Conservation (phyloP, 2,329 filamentous ascomycete species). For the Penicillium sp. region DNA sequence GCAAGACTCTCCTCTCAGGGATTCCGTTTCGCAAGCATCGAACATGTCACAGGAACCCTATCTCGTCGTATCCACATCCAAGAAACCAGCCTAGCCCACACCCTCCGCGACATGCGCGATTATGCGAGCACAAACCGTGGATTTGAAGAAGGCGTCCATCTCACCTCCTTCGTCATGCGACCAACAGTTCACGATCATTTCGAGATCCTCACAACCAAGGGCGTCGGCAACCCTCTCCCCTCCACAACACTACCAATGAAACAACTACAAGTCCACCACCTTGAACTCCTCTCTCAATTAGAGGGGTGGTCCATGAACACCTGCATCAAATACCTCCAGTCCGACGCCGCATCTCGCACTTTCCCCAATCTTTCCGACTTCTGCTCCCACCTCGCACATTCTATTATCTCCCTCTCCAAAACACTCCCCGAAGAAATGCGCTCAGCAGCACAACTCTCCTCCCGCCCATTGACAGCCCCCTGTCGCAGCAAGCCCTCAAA, state of each 20-base stretch:
- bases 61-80: slow-evolving; percentile 75
- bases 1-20: slow-evolving; percentile 69
- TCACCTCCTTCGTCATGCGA: slow-evolving; percentile 47
- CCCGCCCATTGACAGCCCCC: slow-evolving; percentile 39
- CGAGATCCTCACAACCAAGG: slow-evolving; percentile 62
- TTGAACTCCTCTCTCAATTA: slow-evolving; percentile 52
- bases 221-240: slow-evolving; percentile 62
- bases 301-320: slow-evolving; percentile 42
- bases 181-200: slow-evolving; percentile 60
- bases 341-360: slow-evolving; percentile 22
- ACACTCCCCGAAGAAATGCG: slow-evolving; percentile 45
- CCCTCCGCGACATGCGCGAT: slow-evolving; percentile 65
- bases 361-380: slow-evolving; percentile 34
- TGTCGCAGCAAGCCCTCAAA: slow-evolving; percentile 28
- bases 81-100: slow-evolving; percentile 59
- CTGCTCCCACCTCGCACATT: slow-evolving; percentile 51
- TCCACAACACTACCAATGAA: slow-evolving; percentile 57
- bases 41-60: slow-evolving; percentile 69
- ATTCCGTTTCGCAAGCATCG: slow-evolving; percentile 73
- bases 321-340: slow-evolving; percentile 39
- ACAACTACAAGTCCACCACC: slow-evolving; percentile 57
- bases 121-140: slow-evolving; percentile 46
- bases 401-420: slow-evolving; percentile 39
- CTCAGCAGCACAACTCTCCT: slow-evolving; percentile 38
- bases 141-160: slow-evolving; percentile 42